Base-by-base conservation (phyloP, 371 early-diverging fungal species). In the Syncephalis plumigaleata region DNA sequence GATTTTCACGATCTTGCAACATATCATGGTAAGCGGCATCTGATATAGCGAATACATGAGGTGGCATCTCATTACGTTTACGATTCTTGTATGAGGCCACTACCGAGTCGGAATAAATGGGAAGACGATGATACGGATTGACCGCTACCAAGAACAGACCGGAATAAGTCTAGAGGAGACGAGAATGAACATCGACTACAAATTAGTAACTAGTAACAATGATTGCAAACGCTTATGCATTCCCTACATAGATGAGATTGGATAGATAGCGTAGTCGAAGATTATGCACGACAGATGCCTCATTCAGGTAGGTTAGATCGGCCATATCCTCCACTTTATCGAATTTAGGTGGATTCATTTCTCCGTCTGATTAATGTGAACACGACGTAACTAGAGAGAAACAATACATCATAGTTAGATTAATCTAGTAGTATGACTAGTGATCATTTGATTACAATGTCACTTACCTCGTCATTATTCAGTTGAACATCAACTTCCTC, bases 311-410 rank as follows among this genome's bases (percentile, higher is more conserved):
- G 0, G 90, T 83, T 56, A 99, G 63, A 45, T 91, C 91, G 20
- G 98, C 98, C 94, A 99, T 91, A 69, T 99, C 99, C 42, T 97
- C 98, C 39, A 84, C 89, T 52, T 80, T 75, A 62, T 99, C 99
- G 61, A 98, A 98, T 67, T 98, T 98, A 37, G 94, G 91, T 27
- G 99, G 99, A 54, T 99, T 99, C 84, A 96, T 94, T 94, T 90
- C 48, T 90, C 84, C 1, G 90, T 78, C 42, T 82, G 79, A 50
- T 80, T 83, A 49, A 74, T 62, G 53, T 75, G 67, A 36, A 86
- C 78, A 4, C 61, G 62, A 26, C 66, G 63, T 48, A 74, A 65
- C 84, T 84, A 53, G 11, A 18, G 20, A 23, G 36, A 15, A 15
- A 36, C 17, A 37, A 13, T 8, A 17, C 24, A 9, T 20, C n/a